phyloP scores from a whole-genome alignment of 2,329 filamentous ascomycete species.

The Cordyceps sp. region DNA sequence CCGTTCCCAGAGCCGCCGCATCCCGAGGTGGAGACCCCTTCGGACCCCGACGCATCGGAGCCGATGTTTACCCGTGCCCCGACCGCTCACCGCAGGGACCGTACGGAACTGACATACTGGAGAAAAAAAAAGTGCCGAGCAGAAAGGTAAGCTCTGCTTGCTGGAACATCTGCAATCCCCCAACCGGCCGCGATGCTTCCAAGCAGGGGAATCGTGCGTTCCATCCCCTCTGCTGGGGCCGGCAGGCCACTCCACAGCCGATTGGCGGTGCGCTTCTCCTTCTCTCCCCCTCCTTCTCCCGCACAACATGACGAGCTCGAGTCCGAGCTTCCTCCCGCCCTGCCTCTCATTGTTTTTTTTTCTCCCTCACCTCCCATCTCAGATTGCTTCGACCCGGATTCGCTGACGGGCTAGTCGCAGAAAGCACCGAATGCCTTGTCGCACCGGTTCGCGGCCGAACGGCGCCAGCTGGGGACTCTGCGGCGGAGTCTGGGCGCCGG shows the following conservation, averaged over 20 bases:
- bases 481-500: neutral
- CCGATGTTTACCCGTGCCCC: slow-evolving; percentile 22
- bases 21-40: neutral
- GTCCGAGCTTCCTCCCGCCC: too few relatives aligned
- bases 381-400: too few relatives aligned
- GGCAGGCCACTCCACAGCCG: slow-evolving; percentile 13
- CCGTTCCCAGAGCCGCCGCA: neutral
- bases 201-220: slow-evolving; percentile 25
- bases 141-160: too few relatives aligned
- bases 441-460: neutral
- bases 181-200: slow-evolving; percentile 22
- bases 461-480: neutral
- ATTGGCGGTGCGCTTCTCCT: slow-evolving; percentile 4
- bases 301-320: neutral
- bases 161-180: slow-evolving; percentile 1
- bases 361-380: too few relatives aligned
- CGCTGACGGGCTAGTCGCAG: too few relatives aligned
- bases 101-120: neutral
- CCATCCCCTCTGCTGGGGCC: slow-evolving; percentile 16
- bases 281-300: neutral
- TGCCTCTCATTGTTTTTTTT: neutral
- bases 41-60: slow-evolving; percentile 1
- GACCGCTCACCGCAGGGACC: slow-evolving; percentile 12
- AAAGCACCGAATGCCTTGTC: neutral
- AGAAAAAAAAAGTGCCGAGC: slow-evolving; percentile 1